A percentile compares a stretch with the other conserved stretches of the same genome.
Conservation (phyloP, 495 filamentous ascomycete species). For the Xylaria cubensis region DNA sequence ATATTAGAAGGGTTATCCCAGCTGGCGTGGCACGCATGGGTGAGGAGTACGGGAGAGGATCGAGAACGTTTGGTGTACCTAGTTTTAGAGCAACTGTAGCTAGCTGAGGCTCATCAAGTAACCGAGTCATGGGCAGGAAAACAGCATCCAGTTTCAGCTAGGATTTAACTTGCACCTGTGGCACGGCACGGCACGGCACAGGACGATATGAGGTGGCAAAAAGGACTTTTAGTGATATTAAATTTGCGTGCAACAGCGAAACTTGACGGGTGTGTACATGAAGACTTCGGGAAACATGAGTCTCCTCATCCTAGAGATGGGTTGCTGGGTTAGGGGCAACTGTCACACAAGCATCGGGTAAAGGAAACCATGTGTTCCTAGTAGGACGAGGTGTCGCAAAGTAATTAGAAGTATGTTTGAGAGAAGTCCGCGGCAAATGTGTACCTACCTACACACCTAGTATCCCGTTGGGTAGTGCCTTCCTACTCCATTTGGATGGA, state of each 20-base stretch:
- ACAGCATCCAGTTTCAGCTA: not conserved
- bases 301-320: conserved; percentile 33
- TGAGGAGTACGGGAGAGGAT: not conserved
- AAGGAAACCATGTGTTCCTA: conserved; percentile 39
- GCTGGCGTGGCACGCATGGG: conserved; percentile 24
- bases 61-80: not conserved
- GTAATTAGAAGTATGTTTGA: not conserved
- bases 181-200: conserved; percentile 33
- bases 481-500: too few species aligned
- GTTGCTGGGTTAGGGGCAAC: conserved; percentile 21
- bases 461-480: not conserved
- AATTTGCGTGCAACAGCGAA: conserved; percentile 33
- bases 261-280: conserved; percentile 40
- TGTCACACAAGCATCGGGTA: conserved; percentile 32
- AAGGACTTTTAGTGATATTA: conserved; percentile 21
- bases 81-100: not conserved
- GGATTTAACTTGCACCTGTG: conserved; percentile 2
- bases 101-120: conserved; percentile 7
- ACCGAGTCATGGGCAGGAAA: not conserved
- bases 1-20: conserved; percentile 36
- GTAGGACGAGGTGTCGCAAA: conserved; percentile 34
- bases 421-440: not conserved
- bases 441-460: too few species aligned
- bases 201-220: conserved; percentile 31
- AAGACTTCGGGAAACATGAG: conserved; percentile 47